Evolutionary conservation across 2,329 filamentous ascomycete genomes (phyloP).

Genomic region (Parastagonospora nodorum): DNA sequence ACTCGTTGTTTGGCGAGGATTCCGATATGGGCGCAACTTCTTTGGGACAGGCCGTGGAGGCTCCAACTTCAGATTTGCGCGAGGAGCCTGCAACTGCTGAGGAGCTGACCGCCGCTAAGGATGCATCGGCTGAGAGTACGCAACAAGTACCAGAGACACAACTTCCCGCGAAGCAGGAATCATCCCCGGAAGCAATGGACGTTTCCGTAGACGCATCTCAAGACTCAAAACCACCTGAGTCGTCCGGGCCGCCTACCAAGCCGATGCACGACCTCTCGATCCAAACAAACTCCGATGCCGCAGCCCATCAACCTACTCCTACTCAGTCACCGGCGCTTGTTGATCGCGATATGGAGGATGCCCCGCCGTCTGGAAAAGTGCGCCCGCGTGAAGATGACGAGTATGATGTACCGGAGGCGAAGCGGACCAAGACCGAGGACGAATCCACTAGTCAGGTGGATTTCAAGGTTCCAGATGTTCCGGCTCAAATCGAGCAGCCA

Average conservation of each 20-base stretch:
- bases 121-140: slow-evolving; percentile 30
- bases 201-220: slow-evolving; percentile 22
- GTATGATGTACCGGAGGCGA: slow-evolving; percentile 66
- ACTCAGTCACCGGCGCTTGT: slow-evolving; percentile 28
- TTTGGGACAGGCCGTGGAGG: slow-evolving; percentile 48
- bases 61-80: slow-evolving; percentile 44
- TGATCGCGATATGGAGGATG: slow-evolving; percentile 47
- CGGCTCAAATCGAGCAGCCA: slow-evolving; percentile 39
- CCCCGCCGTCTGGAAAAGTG: slow-evolving; percentile 52
- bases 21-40: slow-evolving; percentile 35
- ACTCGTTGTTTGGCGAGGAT: slow-evolving; percentile 45
- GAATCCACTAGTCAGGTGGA: slow-evolving; percentile 38
- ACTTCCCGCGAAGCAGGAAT: slow-evolving; percentile 14
- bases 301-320: slow-evolving; percentile 15
- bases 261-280: slow-evolving; percentile 42
- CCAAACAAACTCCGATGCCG: slow-evolving; percentile 23
- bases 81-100: slow-evolving; percentile 27
- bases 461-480: slow-evolving; percentile 53
- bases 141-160: slow-evolving; percentile 41
- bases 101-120: slow-evolving; percentile 17
- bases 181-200: slow-evolving; percentile 34
- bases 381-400: slow-evolving; percentile 69
- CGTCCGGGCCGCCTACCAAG: slow-evolving; percentile 34
- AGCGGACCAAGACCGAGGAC: slow-evolving; percentile 75
- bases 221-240: slow-evolving; percentile 13